phyloP scores from a whole-genome alignment of 176 grass and related monocot species.

The Melocanna baccifera region DNA sequence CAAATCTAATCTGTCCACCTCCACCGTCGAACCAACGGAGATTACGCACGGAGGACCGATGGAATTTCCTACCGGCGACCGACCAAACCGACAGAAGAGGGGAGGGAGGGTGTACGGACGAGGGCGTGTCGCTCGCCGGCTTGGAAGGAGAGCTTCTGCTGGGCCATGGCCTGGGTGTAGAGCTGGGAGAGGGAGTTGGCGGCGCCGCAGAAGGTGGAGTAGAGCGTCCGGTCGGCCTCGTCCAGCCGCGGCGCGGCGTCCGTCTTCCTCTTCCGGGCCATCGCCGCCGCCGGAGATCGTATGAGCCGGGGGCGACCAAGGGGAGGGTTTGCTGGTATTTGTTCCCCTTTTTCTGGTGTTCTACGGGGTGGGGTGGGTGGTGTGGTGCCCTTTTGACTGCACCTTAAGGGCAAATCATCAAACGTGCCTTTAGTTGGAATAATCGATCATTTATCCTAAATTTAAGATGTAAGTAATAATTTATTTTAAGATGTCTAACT shows the following conservation, averaged over 20 bases:
- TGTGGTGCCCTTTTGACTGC: neutral
- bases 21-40: neutral
- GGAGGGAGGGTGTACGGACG: conserved; percentile 26
- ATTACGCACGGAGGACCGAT: neutral
- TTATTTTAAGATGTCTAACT: too few species aligned
- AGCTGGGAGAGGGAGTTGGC: conserved; percentile 85
- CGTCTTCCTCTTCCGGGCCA: conserved; percentile 76
- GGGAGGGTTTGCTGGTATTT: conserved; percentile 16
- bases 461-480: too few species aligned
- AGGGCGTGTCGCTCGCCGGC: conserved; percentile 69
- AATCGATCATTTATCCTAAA: too few species aligned
- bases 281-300: conserved; percentile 27
- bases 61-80: neutral
- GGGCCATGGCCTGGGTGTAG: conserved; percentile 69
- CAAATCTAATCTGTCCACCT: neutral
- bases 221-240: conserved; percentile 78
- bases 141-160: conserved; percentile 82
- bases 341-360: neutral
- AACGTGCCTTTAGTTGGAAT: too few species aligned
- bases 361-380: neutral
- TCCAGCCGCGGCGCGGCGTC: conserved; percentile 59
- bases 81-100: neutral
- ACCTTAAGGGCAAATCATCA: too few species aligned
- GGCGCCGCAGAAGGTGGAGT: conserved; percentile 68
- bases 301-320: neutral